Conservation (phyloP, 202 grass and related monocot genomes). For the Bolboschoenoplectus hybrid region DNA sequence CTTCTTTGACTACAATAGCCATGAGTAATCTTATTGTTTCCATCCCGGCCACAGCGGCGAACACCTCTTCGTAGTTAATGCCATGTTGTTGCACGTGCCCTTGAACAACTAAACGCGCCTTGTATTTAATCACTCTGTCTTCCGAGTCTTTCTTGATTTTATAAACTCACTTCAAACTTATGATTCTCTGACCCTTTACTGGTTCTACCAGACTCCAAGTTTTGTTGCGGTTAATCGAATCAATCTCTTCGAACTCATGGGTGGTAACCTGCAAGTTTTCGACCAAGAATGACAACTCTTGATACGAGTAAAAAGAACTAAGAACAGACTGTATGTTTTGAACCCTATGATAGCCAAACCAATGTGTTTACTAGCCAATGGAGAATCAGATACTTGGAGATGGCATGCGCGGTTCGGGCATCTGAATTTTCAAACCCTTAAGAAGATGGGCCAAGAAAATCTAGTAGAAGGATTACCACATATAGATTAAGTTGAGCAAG, state of each 20-base stretch:
- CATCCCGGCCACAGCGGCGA: neutral
- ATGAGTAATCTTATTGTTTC: neutral
- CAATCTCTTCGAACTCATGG: neutral
- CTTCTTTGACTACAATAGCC: too few species aligned
- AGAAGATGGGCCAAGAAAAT: neutral
- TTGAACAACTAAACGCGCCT: neutral
- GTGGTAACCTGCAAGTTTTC: neutral
- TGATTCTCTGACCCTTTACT: neutral
- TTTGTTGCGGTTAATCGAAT: neutral
- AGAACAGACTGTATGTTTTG: neutral
- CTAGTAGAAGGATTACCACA: constrained; percentile 1
- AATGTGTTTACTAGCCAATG: neutral
- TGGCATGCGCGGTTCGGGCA: constrained; percentile 35
- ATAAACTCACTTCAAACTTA: neutral
- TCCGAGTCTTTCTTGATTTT: neutral
- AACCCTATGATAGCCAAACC: neutral
- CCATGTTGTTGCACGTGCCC: neutral
- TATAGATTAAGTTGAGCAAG: neutral
- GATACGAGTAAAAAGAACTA: neutral
- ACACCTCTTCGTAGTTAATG: neutral
- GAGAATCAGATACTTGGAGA: neutral
- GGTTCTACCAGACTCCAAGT: neutral
- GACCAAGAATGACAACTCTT: neutral
- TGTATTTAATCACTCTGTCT: neutral
- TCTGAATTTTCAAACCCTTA: constrained; percentile 11